Evolutionary conservation across 2,329 filamentous ascomycete genomes (phyloP).

Genomic region (Ceratocystis cacaofunesta): DNA sequence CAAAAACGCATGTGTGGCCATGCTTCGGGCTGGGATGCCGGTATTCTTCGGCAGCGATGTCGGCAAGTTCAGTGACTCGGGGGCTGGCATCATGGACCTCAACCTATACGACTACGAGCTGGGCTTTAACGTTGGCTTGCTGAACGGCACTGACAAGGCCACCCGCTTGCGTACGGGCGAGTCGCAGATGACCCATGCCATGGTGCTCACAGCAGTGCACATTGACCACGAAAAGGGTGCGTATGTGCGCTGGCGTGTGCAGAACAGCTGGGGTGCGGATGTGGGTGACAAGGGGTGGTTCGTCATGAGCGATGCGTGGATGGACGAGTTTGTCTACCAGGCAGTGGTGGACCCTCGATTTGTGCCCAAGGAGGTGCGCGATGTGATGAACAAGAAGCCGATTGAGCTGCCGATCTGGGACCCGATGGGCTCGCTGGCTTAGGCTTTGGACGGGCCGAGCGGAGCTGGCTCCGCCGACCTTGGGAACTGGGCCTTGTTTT

Average conservation of each 20-base stretch:
- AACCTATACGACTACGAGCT: conserved; percentile 64
- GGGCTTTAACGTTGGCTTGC: conserved; percentile 62
- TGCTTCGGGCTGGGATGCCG: conserved; percentile 63
- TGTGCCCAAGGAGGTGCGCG: conserved; percentile 47
- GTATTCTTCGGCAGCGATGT: conserved; percentile 86
- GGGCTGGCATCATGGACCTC: conserved; percentile 65
- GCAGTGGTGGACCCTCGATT: conserved; percentile 65
- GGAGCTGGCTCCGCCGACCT: too few relatives aligned
- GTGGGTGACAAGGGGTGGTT: conserved; percentile 71
- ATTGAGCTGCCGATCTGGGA: conserved; percentile 64
- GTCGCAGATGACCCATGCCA: conserved; percentile 77
- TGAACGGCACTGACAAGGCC: conserved; percentile 57
- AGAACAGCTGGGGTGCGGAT: conserved; percentile 67
- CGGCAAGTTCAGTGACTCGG: conserved; percentile 59
- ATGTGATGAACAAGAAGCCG: conserved; percentile 56
- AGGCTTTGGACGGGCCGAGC: conserved; percentile 10
- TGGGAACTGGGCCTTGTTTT: background rate
- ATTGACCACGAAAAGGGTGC: conserved; percentile 47
- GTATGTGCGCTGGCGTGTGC: conserved; percentile 65
- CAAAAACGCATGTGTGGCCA: conserved; percentile 58
- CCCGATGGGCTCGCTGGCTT: conserved; percentile 62
- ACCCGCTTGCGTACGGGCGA: conserved; percentile 60
- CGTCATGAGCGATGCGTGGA: conserved; percentile 72
- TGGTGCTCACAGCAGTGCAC: conserved; percentile 81
- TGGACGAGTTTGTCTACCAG: conserved; percentile 73